Evolutionary conservation across 1,284 basidiomycete species (phyloP), one percentile per base, ranked within the genome.

Genomic region (Trichosporon inkin): DNA sequence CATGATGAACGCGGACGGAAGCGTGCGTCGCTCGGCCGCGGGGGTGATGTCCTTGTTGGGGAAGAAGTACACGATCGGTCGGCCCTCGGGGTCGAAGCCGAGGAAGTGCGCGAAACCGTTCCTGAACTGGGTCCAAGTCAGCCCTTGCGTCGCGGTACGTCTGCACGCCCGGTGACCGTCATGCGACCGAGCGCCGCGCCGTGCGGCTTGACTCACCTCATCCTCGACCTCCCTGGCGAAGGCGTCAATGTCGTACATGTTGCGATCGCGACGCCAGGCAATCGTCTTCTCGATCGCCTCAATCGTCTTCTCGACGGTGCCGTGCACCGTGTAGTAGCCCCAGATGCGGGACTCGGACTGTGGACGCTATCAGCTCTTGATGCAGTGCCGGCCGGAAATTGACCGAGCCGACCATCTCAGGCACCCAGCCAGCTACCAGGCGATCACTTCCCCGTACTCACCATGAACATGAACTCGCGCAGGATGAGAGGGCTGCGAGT

Each of bases 401-500:
- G 17, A 28, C 24, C 44, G 24, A 49, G 24, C 22, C 28, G 28
- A 5, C 28, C 5, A 32, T 32, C 28, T 32, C 28, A 32, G 28
- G 28, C 28, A 32, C 28, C 28, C 28, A 8, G 28, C 28, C 28
- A 32, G 28, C 28, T 5, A 32, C 28, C 28, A 5, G 8, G 28
- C 28, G 28, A 32, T 8, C 5, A 32, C 8, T 4, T 4, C 28
- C 28, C 28, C 8, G 28, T n/a, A 56, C 72, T 54, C 62, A 76
- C 74, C 54, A 74, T 61, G 55, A 67, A 73, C 70, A 76, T 74
- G 69, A 71, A 68, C 63, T 76, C 74, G 52, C 68, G 62, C 55
- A 73, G 68, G 10, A 28, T 61, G 40, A 75, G 53, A n/a, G 53
- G 41, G 8, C 38, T 38, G 36, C 57, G 64, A 38, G 67, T 67